These are phyloP conservation scores for Vaccinium myrtillus DNA, from an alignment of 148 eudicot species.

Conservation along the genomic window DNA sequence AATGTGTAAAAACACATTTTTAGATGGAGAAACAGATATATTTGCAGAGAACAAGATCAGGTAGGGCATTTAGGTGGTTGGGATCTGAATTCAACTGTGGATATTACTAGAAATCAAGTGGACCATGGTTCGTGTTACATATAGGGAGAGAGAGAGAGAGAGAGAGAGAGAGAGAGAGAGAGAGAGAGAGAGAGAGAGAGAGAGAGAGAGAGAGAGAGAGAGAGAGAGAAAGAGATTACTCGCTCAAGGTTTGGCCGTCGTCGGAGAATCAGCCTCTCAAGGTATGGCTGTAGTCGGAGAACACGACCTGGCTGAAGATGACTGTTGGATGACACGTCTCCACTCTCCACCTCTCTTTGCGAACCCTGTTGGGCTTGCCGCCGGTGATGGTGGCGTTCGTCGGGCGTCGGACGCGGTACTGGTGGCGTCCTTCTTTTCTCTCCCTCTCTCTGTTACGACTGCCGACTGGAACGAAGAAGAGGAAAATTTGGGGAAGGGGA, in stretches of 20 bases:
- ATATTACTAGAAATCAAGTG: neutral
- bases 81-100: neutral
- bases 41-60: neutral
- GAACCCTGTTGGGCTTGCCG: too few species aligned
- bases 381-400: too few species aligned
- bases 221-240: neutral
- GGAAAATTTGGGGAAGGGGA: too few species aligned
- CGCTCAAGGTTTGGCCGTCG: neutral
- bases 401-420: too few species aligned
- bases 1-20: neutral
- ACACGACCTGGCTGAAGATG: neutral
- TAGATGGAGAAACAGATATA: neutral
- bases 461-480: too few species aligned
- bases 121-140: neutral
- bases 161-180: too few species aligned
- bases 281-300: too few species aligned
- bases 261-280: neutral
- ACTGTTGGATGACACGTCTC: neutral
- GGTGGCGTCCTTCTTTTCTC: too few species aligned
- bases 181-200: too few species aligned
- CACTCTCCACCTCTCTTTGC: neutral
- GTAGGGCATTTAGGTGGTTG: neutral
- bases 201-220: too few species aligned
- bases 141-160: too few species aligned
- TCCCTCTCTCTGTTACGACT: too few species aligned